Percentiles rank a stretch among this genome's conserved stretches.
Conservation (phyloP, 2,329 filamentous ascomycete species). For the Colletotrichum tabaci region DNA sequence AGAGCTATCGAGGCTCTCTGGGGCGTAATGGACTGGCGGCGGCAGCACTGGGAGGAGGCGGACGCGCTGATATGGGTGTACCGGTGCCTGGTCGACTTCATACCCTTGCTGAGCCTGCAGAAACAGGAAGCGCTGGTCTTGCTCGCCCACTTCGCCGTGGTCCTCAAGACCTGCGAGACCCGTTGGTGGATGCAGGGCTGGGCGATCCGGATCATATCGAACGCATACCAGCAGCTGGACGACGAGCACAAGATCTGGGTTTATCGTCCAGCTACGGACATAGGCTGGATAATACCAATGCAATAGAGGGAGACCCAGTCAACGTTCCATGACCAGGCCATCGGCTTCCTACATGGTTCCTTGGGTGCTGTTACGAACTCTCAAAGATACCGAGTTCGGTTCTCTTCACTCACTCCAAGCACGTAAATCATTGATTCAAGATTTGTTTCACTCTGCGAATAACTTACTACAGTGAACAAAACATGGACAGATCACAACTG, state of each 20-base stretch:
- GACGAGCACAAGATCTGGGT: conserved; percentile 27
- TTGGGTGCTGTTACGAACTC: too few species aligned
- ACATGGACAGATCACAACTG: too few species aligned
- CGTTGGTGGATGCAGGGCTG: conserved; percentile 38
- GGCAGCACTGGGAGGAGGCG: conserved; percentile 11
- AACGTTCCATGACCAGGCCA: too few species aligned
- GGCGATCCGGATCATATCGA: conserved; percentile 23
- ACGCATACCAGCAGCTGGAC: conserved; percentile 19
- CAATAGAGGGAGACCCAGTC: neutral
- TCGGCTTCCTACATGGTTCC: too few species aligned
- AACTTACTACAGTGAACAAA: too few species aligned
- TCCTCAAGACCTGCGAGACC: conserved; percentile 16
- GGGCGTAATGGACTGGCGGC: neutral
- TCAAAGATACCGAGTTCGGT: too few species aligned
- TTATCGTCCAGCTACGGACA: conserved; percentile 23
- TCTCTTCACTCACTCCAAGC: too few species aligned
- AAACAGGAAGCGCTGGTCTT: conserved; percentile 22
- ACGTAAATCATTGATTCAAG: too few species aligned
- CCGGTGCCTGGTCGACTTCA: conserved; percentile 21
- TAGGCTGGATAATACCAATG: conserved; percentile 29
- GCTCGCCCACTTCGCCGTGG: conserved; percentile 19
- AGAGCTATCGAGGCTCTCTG: conserved; percentile 3
- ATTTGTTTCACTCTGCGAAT: too few species aligned
- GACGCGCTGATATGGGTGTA: conserved; percentile 31
- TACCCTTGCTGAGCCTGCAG: neutral